Evolutionary conservation across 2,329 filamentous ascomycete species (phyloP), one percentile per base, ranked within the genome.

Genomic region (Aspergillus ochraceoroseus): DNA sequence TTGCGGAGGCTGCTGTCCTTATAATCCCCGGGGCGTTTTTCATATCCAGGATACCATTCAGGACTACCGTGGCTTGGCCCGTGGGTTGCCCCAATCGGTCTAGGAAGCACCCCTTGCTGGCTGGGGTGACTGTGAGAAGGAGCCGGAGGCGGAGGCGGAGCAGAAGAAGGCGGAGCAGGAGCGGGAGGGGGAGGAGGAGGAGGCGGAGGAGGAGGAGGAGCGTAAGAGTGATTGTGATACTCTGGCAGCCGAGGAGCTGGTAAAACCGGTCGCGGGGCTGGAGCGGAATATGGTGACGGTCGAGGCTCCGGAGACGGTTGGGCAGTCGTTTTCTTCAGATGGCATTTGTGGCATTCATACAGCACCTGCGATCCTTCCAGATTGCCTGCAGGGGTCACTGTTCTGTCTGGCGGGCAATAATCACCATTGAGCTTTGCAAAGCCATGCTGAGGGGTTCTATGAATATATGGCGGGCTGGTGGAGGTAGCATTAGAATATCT

Each of bases 311-410:
- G 54, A 22, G 56, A 56, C 18, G 58, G 54, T 33, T 55, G 53
- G 7, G 59, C 47, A 3, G 58, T 49, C 12, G 52, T 48, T 42
- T 74, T 74, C 19, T 66, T 73, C 49, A 70, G 59, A 52, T 76
- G 72, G 47, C 85, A 89, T 61, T 86, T 85, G 64, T 89, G 85
- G 54, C 85, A 89, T 62, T 87, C 82, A 49, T 79, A 83, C 46
- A 73, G 75, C 19, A 75, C 45, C 52, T 62, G 53, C 31, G 43
- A 34, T 6, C 36, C 45, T 11, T 50, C 47, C 15, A 26, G 14
- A 25, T 25, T 38, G 15, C 26, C 32, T 14, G 18, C 26, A 47
- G 47, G 20, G 48, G 53, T 41, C 54, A 44, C 43, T 11, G 27
- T 43, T 17, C 41, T 43, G 7, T 56, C 46, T n/a, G 47, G 30